phyloP scores from a whole-genome alignment of 352 stramenopile species.

The Phytophthora aleatoria region DNA sequence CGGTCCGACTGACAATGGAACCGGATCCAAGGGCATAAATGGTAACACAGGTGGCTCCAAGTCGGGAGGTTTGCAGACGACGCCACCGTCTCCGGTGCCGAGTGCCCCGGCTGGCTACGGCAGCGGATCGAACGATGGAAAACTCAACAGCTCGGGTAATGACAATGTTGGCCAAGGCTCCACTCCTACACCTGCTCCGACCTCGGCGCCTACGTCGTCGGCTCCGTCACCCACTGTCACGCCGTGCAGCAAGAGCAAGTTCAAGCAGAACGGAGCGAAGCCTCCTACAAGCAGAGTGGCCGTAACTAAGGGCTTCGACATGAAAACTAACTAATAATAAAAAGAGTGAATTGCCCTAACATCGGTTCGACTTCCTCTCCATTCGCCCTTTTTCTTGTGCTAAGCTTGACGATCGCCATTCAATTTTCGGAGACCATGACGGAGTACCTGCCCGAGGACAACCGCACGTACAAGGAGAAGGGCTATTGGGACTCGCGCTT shows the following conservation, averaged over 20 bases:
- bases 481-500: slow-evolving; percentile 82
- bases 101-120: too few relatives aligned
- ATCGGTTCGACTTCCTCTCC: too few relatives aligned
- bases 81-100: too few relatives aligned
- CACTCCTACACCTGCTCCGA: neutral
- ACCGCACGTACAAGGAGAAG: slow-evolving; percentile 66
- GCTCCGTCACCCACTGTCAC: slow-evolving; percentile 6
- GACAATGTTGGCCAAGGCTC: neutral
- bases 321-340: neutral
- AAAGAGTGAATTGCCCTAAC: neutral
- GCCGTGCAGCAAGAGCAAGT: slow-evolving; percentile 4
- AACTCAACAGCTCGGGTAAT: too few relatives aligned
- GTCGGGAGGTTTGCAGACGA: too few relatives aligned
- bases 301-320: slow-evolving; percentile 4
- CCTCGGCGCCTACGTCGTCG: neutral
- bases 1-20: too few relatives aligned
- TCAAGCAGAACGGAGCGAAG: slow-evolving; percentile 11
- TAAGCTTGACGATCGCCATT: neutral
- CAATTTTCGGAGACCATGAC: slow-evolving; percentile 27
- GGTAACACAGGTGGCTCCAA: too few relatives aligned
- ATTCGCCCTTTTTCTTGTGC: neutral
- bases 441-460: slow-evolving; percentile 50
- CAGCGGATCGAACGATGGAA: too few relatives aligned
- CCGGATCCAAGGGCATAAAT: too few relatives aligned
- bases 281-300: slow-evolving; percentile 9